These are phyloP conservation scores for Cryptosporidium sp. DNA, from an alignment of 169 alveolate species.

Conservation along the genomic window DNA sequence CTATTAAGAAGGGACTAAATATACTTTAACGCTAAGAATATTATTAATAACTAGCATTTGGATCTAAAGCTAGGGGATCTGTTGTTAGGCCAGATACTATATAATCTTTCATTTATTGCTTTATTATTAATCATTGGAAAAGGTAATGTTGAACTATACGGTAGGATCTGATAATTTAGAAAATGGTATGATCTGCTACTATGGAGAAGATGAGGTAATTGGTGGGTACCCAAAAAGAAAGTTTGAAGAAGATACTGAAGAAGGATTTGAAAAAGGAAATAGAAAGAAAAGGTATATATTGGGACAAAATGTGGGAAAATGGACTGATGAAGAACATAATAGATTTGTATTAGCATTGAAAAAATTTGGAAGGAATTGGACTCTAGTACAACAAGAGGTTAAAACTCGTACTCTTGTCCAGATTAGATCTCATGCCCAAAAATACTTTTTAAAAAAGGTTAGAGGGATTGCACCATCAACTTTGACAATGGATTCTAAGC, in stretches of 20 bases:
- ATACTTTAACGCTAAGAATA: not conserved
- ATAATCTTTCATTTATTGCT: slow-evolving; percentile 9
- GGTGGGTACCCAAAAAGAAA: slow-evolving; percentile 40
- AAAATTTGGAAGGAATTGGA: slow-evolving; percentile 85
- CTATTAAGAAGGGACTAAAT: not conserved
- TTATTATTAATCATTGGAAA: not conserved
- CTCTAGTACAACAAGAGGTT: slow-evolving; percentile 80
- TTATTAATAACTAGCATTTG: not conserved
- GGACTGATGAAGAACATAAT: slow-evolving; percentile 84
- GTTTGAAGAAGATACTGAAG: slow-evolving; percentile 50
- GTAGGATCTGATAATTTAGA: slow-evolving; percentile 52
- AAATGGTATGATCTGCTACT: slow-evolving; percentile 59
- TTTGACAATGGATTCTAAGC: slow-evolving; percentile 58
- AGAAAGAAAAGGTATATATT: slow-evolving; percentile 69
- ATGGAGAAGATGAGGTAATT: slow-evolving; percentile 57
- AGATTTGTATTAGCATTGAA: slow-evolving; percentile 82
- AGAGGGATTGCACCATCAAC: slow-evolving; percentile 69
- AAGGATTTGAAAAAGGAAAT: slow-evolving; percentile 42
- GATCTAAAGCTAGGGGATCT: not conserved
- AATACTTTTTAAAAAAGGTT: slow-evolving; percentile 80
- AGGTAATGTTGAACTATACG: slow-evolving; percentile 69
- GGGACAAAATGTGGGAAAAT: slow-evolving; percentile 79
- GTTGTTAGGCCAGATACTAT: not conserved
- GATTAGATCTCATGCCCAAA: slow-evolving; percentile 87
- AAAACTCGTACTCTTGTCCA: slow-evolving; percentile 83